These are phyloP conservation scores for Biscogniauxia marginata DNA, from an alignment of 2,329 filamentous ascomycete species.

Conservation along the genomic window DNA sequence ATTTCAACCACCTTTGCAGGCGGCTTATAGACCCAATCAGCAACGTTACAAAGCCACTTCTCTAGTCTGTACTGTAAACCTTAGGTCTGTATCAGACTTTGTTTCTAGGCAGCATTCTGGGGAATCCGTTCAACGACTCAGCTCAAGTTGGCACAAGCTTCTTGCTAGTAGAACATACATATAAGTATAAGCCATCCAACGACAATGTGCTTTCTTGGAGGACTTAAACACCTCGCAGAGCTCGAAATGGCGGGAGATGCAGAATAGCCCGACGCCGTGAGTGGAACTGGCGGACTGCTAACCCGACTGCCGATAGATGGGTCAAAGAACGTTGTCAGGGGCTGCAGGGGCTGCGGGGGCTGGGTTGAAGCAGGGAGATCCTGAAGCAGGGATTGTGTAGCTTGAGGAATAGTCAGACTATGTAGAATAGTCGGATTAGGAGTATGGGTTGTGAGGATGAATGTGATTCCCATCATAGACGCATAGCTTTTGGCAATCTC, in stretches of 20 bases:
- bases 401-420: not conserved
- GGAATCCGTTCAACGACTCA: too few relatives aligned
- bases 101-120: too few relatives aligned
- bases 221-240: not conserved
- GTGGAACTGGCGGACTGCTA: not conserved
- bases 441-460: not conserved
- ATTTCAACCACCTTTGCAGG: too few relatives aligned
- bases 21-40: too few relatives aligned
- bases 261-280: not conserved
- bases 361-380: not conserved
- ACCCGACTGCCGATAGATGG: too few relatives aligned
- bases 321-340: not conserved
- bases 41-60: too few relatives aligned
- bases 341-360: too few relatives aligned
- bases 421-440: not conserved
- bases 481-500: slow-evolving; percentile 23
- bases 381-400: not conserved
- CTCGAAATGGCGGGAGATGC: not conserved
- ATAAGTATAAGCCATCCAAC: not conserved
- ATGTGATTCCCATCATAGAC: slow-evolving; percentile 26
- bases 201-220: not conserved
- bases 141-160: not conserved
- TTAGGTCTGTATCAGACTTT: too few relatives aligned
- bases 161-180: not conserved
- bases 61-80: too few relatives aligned